phyloP scores from a whole-genome alignment of 768 basidiomycete genomes.

The Calocera viscosa region DNA sequence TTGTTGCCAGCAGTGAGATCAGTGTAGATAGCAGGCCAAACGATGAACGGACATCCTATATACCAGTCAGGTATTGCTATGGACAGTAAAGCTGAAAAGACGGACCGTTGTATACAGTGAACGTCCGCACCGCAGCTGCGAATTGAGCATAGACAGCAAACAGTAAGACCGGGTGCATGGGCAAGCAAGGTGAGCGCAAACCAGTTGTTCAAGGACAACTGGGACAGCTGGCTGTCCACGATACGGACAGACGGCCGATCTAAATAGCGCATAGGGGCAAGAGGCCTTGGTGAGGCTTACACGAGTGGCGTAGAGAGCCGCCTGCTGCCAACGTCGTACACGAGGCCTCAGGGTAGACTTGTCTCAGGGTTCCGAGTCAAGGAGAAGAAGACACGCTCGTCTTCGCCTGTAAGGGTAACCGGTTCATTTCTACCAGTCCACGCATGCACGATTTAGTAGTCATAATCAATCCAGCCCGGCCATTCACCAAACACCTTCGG shows the following conservation, averaged over 20 bases:
- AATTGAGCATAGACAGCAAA: neutral
- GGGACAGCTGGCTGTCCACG: too few species aligned
- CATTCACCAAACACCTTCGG: slow-evolving; percentile 39
- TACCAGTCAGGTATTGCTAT: neutral
- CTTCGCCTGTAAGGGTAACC: too few species aligned
- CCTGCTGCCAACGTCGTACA: too few species aligned
- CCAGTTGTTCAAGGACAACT: neutral
- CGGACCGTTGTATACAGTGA: neutral
- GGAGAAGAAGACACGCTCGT: too few species aligned
- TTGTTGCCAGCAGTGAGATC: neutral
- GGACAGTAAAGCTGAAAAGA: neutral
- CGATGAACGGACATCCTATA: neutral
- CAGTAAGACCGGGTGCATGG: neutral
- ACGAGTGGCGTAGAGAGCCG: too few species aligned
- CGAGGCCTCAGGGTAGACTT: too few species aligned
- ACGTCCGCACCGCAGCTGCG: neutral
- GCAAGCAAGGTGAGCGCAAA: neutral
- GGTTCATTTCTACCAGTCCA: too few species aligned
- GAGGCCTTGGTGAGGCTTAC: too few species aligned
- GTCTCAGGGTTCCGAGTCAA: too few species aligned
- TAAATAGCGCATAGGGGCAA: too few species aligned
- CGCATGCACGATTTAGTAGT: slow-evolving; percentile 23
- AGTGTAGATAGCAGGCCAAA: neutral
- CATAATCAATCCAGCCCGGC: slow-evolving; percentile 46
- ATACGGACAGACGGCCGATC: too few species aligned